Evolutionary conservation across 2,329 filamentous ascomycete species (phyloP).

Genomic region (Cytospora piceae): DNA sequence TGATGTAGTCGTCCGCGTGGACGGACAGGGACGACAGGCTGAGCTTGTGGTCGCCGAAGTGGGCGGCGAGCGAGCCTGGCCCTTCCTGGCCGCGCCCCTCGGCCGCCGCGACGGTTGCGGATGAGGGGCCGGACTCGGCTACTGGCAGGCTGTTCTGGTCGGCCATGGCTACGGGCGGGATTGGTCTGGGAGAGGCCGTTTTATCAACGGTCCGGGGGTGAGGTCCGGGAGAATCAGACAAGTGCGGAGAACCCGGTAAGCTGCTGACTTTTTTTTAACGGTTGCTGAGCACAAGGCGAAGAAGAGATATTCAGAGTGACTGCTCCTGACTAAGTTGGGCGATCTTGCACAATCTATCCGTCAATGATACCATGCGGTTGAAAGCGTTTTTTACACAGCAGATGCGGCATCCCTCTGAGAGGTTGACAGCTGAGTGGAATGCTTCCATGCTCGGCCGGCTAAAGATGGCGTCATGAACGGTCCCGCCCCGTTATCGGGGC

Average conservation of each 20-base stretch:
- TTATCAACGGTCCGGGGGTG: too few species aligned
- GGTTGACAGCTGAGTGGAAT: not conserved
- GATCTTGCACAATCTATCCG: not conserved
- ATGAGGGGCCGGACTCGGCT: constrained; percentile 20
- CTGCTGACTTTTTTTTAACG: too few species aligned
- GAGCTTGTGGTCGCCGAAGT: constrained; percentile 44
- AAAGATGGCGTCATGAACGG: constrained; percentile 13
- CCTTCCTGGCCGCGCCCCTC: constrained; percentile 22
- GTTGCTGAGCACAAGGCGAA: not conserved
- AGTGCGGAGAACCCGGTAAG: not conserved
- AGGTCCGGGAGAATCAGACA: too few species aligned
- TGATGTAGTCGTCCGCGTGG: constrained; percentile 80
- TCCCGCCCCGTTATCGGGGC: constrained; percentile 22
- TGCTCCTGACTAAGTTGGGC: too few species aligned
- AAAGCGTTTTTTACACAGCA: too few species aligned
- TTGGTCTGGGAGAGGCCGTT: not conserved
- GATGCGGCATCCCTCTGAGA: too few species aligned
- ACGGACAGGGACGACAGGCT: constrained; percentile 73
- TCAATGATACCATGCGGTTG: too few species aligned
- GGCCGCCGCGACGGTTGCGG: constrained; percentile 8
- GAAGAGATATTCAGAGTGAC: too few species aligned
- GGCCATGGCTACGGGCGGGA: constrained; percentile 9
- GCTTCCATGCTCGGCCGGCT: not conserved
- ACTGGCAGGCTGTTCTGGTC: constrained; percentile 15
- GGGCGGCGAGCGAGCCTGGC: constrained; percentile 36